phyloP scores from a whole-genome alignment of 2,329 filamentous ascomycete species.

The Drechslerella dactyloides region DNA sequence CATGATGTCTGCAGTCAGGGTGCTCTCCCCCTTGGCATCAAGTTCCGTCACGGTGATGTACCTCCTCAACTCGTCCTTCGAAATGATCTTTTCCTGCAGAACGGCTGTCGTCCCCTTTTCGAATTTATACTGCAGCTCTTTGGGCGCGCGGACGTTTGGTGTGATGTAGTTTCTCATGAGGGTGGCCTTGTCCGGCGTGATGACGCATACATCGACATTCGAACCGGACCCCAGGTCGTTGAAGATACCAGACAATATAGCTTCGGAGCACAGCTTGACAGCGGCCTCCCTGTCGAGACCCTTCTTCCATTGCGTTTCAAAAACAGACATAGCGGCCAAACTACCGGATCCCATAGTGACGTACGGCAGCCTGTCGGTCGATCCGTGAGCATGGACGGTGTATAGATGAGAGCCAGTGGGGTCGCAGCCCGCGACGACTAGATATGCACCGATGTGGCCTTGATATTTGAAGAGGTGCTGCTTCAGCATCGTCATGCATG shows the following conservation, averaged over 20 bases:
- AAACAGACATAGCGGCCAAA: slow-evolving; percentile 95
- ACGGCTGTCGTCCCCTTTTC: slow-evolving; percentile 90
- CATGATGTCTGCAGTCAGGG: slow-evolving; percentile 60
- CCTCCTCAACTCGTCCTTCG: slow-evolving; percentile 88
- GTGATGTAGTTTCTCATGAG: slow-evolving; percentile 90
- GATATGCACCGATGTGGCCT: slow-evolving; percentile 95
- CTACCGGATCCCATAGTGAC: slow-evolving; percentile 99
- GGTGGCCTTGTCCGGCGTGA: slow-evolving; percentile 89
- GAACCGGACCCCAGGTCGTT: slow-evolving; percentile 97
- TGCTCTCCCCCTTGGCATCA: slow-evolving; percentile 69
- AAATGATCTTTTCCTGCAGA: slow-evolving; percentile 94
- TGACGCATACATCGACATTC: slow-evolving; percentile 96
- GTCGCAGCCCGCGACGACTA: slow-evolving; percentile 95
- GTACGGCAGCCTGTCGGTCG: slow-evolving; percentile 97
- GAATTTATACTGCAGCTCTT: slow-evolving; percentile 93
- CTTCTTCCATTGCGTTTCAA: slow-evolving; percentile 93
- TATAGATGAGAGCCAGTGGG: slow-evolving; percentile 94
- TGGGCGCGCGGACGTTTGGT: slow-evolving; percentile 87
- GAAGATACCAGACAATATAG: slow-evolving; percentile 95
- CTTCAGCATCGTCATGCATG: slow-evolving; percentile 99
- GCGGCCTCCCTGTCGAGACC: slow-evolving; percentile 78
- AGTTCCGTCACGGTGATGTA: slow-evolving; percentile 92
- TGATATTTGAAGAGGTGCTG: slow-evolving; percentile 99
- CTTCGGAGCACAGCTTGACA: slow-evolving; percentile 80
- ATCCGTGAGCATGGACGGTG: slow-evolving; percentile 97